Percentiles rank a stretch among this genome's conserved stretches.
Evolutionary conservation across 179 eudicot species (phyloP).

Genomic region (Amaranthus tricolor): DNA sequence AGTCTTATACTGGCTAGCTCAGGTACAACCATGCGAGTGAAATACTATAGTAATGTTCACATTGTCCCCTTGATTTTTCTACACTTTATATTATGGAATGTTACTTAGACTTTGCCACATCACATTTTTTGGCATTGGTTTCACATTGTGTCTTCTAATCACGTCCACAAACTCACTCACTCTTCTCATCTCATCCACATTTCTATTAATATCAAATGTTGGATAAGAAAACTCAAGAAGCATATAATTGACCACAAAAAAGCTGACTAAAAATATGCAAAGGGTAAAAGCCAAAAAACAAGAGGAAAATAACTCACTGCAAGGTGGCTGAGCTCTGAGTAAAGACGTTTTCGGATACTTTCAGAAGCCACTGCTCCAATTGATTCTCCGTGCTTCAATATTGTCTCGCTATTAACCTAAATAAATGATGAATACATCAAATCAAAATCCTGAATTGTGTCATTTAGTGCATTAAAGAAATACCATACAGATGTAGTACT

Average conservation of each 20-base stretch:
- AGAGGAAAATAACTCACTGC: constrained; percentile 57
- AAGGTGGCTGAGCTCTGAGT: constrained; percentile 53
- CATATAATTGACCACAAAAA: neutral
- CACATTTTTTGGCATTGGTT: too few relatives aligned
- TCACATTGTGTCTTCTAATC: too few relatives aligned
- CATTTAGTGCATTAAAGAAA: neutral
- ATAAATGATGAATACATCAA: constrained; percentile 34
- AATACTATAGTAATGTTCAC: too few relatives aligned
- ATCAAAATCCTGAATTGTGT: constrained; percentile 6
- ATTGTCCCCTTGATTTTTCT: too few relatives aligned
- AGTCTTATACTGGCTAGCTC: neutral
- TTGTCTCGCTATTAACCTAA: constrained; percentile 55
- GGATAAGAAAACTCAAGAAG: neutral
- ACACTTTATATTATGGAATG: too few relatives aligned
- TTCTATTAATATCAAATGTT: too few relatives aligned
- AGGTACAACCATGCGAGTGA: neutral
- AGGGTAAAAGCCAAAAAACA: neutral
- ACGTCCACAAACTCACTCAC: too few relatives aligned
- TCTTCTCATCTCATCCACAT: too few relatives aligned
- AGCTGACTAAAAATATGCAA: neutral
- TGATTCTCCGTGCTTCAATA: constrained; percentile 56
- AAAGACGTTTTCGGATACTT: constrained; percentile 54
- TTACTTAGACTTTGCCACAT: too few relatives aligned
- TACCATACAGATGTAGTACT: constrained; percentile 25
- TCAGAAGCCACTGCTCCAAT: constrained; percentile 56